Percentiles rank a stretch among this genome's conserved stretches.
Conservation (phyloP, 2,329 filamentous ascomycete genomes). For the Zymoseptoria ardabiliae region DNA sequence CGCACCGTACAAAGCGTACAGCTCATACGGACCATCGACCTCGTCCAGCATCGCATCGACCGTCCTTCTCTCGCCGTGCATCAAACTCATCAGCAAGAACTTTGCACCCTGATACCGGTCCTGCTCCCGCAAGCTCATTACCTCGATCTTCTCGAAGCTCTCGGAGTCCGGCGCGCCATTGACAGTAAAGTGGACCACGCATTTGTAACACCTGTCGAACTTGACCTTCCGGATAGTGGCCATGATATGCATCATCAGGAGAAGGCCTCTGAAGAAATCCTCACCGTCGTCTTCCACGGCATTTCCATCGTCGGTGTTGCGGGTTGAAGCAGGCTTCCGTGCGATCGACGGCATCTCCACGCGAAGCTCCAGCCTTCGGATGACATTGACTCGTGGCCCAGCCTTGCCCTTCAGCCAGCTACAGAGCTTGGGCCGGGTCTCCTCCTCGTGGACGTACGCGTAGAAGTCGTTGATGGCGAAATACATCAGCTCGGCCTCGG, state of each 20-base stretch:
- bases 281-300: conserved; percentile 2
- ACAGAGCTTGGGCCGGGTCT: conserved; percentile 7
- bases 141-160: conserved; percentile 10
- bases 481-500: conserved; percentile 19
- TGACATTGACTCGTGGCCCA: conserved; percentile 3
- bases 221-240: conserved; percentile 1
- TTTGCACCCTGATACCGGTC: conserved; percentile 12
- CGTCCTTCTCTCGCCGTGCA: conserved; percentile 9
- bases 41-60: conserved; percentile 7
- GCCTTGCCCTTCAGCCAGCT: conserved; percentile 10
- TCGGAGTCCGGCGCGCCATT: conserved; percentile 11
- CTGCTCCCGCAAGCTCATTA: conserved; percentile 10
- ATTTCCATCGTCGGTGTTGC: neutral
- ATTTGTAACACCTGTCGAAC: conserved; percentile 3
- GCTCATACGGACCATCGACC: conserved; percentile 2
- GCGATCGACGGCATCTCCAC: conserved; percentile 12
- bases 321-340: neutral
- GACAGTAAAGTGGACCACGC: conserved; percentile 8
- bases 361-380: conserved; percentile 9
- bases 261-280: neutral
- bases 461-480: conserved; percentile 17
- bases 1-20: neutral
- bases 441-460: conserved; percentile 7
- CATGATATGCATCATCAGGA: conserved; percentile 10
- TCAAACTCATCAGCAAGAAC: conserved; percentile 12